These are phyloP conservation scores for Neurospora sp. DNA, from an alignment of 495 filamentous ascomycete species.

Conservation along the genomic window DNA sequence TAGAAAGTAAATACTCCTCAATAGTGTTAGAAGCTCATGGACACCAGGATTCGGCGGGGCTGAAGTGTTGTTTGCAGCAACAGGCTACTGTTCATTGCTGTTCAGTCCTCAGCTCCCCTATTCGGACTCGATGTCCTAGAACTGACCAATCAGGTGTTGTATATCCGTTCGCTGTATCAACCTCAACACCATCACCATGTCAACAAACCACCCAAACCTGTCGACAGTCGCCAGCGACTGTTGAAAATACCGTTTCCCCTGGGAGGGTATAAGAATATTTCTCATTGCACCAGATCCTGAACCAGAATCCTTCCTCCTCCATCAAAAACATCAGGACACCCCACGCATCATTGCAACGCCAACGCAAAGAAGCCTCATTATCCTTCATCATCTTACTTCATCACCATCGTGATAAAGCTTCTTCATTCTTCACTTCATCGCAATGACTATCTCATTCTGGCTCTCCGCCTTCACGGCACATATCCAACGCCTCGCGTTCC, in stretches of 20 bases:
- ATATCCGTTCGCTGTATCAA: neutral
- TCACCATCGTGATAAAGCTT: neutral
- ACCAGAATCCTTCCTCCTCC: neutral
- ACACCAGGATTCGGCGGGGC: accelerated
- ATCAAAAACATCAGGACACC: neutral
- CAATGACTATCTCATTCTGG: neutral
- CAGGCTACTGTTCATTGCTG: neutral
- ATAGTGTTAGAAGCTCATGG: neutral
- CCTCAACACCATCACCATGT: neutral
- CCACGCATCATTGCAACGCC: neutral
- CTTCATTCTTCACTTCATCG: neutral
- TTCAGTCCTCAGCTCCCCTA: neutral
- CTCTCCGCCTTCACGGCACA: neutral
- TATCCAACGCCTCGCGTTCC: neutral
- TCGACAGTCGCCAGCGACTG: neutral
- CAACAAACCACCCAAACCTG: neutral
- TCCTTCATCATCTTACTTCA: neutral
- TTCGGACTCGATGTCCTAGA: neutral
- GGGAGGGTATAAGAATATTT: neutral
- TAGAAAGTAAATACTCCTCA: neutral
- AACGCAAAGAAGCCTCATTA: neutral
- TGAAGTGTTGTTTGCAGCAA: neutral
- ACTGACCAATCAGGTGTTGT: neutral
- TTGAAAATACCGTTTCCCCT: neutral
- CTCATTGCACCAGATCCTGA: neutral